Base-by-base conservation (phyloP, 179 eudicot species). In the Drosera spatulata region DNA sequence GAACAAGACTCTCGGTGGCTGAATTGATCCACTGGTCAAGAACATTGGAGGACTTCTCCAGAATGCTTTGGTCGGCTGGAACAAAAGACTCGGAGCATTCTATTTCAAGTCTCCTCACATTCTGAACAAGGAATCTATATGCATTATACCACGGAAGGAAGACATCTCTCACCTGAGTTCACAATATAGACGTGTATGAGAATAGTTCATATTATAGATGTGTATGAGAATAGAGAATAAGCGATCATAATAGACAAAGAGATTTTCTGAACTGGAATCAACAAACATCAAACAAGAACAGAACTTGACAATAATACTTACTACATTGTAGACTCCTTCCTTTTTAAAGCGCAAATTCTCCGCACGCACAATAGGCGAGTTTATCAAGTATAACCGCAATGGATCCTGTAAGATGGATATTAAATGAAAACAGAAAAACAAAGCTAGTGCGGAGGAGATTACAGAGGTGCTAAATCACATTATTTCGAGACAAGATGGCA, bases 11-110 rank as follows among this genome's bases (percentile, higher is more conserved):
- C 65, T 81, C 86, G 7, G 94, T 86, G 41, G 99, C 99, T 41
- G 99, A 93, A 71, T 86, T 86, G 76, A 93, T 93, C 99, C 99
- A 93, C 73, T 93, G 94, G 74, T 93, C 99, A 70, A 93, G 95
- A 56, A 93, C 99, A 82, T 90, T 93, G 60, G 94, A 83, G n/a
- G 99, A 93, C 39, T 63, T 73, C 62, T 80, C 80, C 56, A 93
- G 66, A 69, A 74, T 65, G 45, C 62, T 52, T 62, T 71, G 85
- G 62, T 90, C 95, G 53, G 73, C 48, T 9, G 95, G 99, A 56
- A 74, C 39, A 67, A 90, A 93, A 52, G 77, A 66, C 52, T 78
- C 85, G 71, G 77, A 83, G 50, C 95, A 95, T 75, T 93, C 97
- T 50, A 89, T 61, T 74, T 93, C 99, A 43, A 93, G 83, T 69